These are phyloP conservation scores for Cryptosporidium ubiquitum DNA, from an alignment of 169 alveolate genomes.

Conservation along the genomic window DNA sequence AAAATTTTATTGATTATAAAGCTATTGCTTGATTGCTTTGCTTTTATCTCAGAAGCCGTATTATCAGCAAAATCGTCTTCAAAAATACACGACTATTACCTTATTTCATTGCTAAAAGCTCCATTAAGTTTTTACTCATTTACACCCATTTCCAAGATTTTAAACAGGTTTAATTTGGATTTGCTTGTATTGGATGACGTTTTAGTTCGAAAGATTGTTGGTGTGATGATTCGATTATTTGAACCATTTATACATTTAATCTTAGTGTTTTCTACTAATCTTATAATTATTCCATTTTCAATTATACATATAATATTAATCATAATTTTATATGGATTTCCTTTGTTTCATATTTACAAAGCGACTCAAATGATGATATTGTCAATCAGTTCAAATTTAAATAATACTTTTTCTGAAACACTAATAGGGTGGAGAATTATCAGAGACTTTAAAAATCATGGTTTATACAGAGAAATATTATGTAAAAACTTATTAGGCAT, in stretches of 20 bases:
- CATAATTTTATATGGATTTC: slow-evolving; percentile 1
- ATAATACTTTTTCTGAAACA: slow-evolving; percentile 8
- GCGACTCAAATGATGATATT: slow-evolving; percentile 21
- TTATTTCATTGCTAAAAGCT: slow-evolving; percentile 24
- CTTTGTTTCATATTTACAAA: background rate
- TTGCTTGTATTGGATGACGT: slow-evolving; percentile 15
- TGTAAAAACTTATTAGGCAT: background rate
- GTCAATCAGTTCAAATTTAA: background rate
- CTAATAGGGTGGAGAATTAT: background rate
- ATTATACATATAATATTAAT: background rate
- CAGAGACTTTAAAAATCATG: background rate
- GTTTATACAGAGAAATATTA: background rate
- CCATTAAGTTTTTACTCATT: slow-evolving; percentile 17
- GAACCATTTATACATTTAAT: slow-evolving; percentile 19
- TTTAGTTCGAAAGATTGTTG: slow-evolving; percentile 23
- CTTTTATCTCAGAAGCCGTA: slow-evolving; percentile 38
- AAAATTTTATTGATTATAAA: slow-evolving; percentile 15
- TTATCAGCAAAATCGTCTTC: slow-evolving; percentile 8
- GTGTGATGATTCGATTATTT: slow-evolving; percentile 25
- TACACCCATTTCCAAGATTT: slow-evolving; percentile 16
- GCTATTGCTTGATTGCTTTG: background rate
- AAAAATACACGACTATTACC: background rate
- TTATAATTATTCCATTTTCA: background rate
- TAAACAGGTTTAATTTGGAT: slow-evolving; percentile 48
- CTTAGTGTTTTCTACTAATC: background rate